phyloP scores from a whole-genome alignment of 2,329 filamentous ascomycete species.

The Byssothecium circinans region DNA sequence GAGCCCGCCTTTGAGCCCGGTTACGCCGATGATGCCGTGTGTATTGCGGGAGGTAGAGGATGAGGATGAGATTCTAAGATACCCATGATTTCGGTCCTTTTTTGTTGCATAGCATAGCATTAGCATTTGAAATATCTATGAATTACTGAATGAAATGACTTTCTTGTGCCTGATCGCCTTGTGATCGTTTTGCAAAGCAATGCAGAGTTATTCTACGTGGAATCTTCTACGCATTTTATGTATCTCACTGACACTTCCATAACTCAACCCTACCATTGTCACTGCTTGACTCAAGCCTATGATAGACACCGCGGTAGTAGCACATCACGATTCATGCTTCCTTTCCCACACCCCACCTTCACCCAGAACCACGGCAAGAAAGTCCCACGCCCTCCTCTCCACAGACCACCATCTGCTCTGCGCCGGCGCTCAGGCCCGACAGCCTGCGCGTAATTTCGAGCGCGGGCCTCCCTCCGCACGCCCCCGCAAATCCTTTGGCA shows the following conservation, averaged over 20 bases:
- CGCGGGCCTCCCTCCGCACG: not conserved
- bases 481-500: constrained; percentile 1
- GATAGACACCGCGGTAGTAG: too few relatives aligned
- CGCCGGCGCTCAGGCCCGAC: constrained; percentile 23
- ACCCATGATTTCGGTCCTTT: constrained; percentile 17
- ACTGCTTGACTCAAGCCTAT: not conserved
- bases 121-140: constrained; percentile 11
- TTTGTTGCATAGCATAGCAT: constrained; percentile 14
- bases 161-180: not conserved
- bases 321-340: too few relatives aligned
- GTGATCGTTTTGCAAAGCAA: not conserved
- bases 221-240: not conserved
- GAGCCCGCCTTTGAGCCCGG: constrained; percentile 29
- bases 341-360: not conserved
- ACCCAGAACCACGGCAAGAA: not conserved
- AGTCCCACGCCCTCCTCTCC: constrained; percentile 1
- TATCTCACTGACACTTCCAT: not conserved
- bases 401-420: constrained; percentile 17
- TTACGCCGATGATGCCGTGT: constrained; percentile 32
- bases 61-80: constrained; percentile 30
- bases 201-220: not conserved
- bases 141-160: not conserved
- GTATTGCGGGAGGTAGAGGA: constrained; percentile 27
- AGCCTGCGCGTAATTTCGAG: not conserved
- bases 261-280: not conserved